These are phyloP conservation scores for Postia placenta DNA, from an alignment of 768 basidiomycete genomes.

Conservation along the genomic window DNA sequence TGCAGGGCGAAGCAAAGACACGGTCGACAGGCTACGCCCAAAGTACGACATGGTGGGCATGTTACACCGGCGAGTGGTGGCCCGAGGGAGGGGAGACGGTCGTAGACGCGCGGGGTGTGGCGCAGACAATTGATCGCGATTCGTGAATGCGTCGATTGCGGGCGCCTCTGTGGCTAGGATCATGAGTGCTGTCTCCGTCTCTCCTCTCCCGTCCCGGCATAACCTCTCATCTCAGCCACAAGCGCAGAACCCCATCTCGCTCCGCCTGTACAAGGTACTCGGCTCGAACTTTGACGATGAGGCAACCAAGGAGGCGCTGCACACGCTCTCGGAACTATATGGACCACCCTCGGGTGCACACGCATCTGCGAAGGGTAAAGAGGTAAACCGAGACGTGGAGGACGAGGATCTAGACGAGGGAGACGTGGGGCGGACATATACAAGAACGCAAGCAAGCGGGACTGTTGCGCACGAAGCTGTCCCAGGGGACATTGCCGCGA, in stretches of 20 bases:
- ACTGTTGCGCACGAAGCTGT: constrained; percentile 30
- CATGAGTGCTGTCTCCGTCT: constrained; percentile 17
- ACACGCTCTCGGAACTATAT: constrained; percentile 81
- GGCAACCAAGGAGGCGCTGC: constrained; percentile 72
- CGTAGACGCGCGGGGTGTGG: too few species aligned
- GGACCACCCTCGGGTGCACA: constrained; percentile 22
- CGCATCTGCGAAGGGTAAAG: constrained; percentile 28
- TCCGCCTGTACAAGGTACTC: constrained; percentile 86
- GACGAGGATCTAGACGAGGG: constrained; percentile 31
- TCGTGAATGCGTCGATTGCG: neutral
- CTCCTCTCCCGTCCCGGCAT: constrained; percentile 17
- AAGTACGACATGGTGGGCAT: neutral
- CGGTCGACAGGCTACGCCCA: neutral
- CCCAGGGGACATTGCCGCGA: constrained; percentile 60
- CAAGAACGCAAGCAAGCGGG: constrained; percentile 9
- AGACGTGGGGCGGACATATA: constrained; percentile 10
- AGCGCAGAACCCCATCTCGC: constrained; percentile 68
- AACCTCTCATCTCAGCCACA: constrained; percentile 15
- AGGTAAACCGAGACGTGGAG: constrained; percentile 23
- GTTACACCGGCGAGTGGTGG: too few species aligned
- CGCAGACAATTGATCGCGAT: too few species aligned
- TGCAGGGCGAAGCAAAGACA: neutral
- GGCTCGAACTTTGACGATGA: constrained; percentile 75
- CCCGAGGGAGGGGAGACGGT: too few species aligned
- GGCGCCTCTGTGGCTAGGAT: constrained; percentile 1